phyloP scores from a whole-genome alignment of 2,329 filamentous ascomycete genomes.

The Sclerotinia glacialis region DNA sequence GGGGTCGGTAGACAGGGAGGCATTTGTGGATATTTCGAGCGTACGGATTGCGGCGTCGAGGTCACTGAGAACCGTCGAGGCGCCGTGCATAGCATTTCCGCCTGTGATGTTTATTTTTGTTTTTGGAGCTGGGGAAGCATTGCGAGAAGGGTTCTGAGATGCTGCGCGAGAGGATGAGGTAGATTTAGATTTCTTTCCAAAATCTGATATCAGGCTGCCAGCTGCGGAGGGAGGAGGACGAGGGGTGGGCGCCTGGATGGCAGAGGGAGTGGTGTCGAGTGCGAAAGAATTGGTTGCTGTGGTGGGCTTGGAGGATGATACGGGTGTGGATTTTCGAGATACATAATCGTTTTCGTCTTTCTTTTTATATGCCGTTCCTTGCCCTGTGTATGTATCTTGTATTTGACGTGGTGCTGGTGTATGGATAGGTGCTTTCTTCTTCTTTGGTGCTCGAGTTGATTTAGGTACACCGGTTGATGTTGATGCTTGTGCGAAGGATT shows the following conservation, averaged over 20 bases:
- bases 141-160: constrained; percentile 49
- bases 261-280: constrained; percentile 50
- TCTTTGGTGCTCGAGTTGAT: constrained; percentile 50
- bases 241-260: constrained; percentile 47
- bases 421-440: constrained; percentile 60
- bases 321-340: constrained; percentile 43
- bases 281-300: constrained; percentile 38
- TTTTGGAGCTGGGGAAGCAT: constrained; percentile 40
- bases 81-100: constrained; percentile 77
- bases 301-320: constrained; percentile 40
- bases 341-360: constrained; percentile 72
- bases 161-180: constrained; percentile 48
- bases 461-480: constrained; percentile 46
- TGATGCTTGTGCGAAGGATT: constrained; percentile 15
- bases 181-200: constrained; percentile 55
- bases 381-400: constrained; percentile 57
- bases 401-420: constrained; percentile 61
- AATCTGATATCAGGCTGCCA: constrained; percentile 79
- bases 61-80: constrained; percentile 69
- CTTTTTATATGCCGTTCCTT: constrained; percentile 72
- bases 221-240: constrained; percentile 56
- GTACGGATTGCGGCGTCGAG: constrained; percentile 79
- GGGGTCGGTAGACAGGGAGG: constrained; percentile 54
- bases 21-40: constrained; percentile 90
- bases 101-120: constrained; percentile 72